Evolutionary conservation across 2,329 filamentous ascomycete genomes (phyloP), one percentile per base, ranked within the genome.

Genomic region (Hysterium pulicare): DNA sequence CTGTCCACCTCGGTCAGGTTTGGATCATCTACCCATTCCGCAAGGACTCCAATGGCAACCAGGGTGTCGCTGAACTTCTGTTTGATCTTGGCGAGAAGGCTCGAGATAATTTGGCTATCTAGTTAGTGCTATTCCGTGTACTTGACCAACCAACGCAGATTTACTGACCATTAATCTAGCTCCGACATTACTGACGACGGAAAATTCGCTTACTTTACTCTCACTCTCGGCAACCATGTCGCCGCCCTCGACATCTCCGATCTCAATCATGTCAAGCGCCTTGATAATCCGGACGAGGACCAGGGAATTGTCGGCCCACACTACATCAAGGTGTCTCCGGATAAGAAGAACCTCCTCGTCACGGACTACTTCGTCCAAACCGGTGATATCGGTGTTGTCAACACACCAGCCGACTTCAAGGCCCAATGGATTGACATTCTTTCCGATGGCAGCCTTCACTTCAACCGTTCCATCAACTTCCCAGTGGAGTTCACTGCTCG

Each of bases 281-380:
- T 83, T 17, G 81, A 83, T 48, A 67, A 83, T 52, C 79, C 79
- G 0, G 60, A 81, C 42, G 75, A 78, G 59, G 61, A 69, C 22
- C 80, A 83, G 59, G 78, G 77, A 16, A 79, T 76, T 45, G 71
- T 82, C 40, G 78, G 79, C 1, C 79, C 79, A 0, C 80, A 83
- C 67, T 83, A 82, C 52, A 67, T 83, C 66, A 83, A 83, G 69
- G 70, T 83, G 45, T 76, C 77, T 4, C 79, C 80, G 0, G 80
- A 83, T 49, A 78, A 82, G 70, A 81, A 81, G 70, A 77, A 83
- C 57, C 61, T 83, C 13, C 69, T 83, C 2, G 78, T 83, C 11
- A 81, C 77, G n/a, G 81, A 81, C 40, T 83, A 83, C 67, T 83
- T 83, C 54, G 77, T 84, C 2, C 79, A 83, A 64, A 77, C 73